Evolutionary conservation across 768 basidiomycete species (phyloP).

Genomic region (Mycena metata): DNA sequence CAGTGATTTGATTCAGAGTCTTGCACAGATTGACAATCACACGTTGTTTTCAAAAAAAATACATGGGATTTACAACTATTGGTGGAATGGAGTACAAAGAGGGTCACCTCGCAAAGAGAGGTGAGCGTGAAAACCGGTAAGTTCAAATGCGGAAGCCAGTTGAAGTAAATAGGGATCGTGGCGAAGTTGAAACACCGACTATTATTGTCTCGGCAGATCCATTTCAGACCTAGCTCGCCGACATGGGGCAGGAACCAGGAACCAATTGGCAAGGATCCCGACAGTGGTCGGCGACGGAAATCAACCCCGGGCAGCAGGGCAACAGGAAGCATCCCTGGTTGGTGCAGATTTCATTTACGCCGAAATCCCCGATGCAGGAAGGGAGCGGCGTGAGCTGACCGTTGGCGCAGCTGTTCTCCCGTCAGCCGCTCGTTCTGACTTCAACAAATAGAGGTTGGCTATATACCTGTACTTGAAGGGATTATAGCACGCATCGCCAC

Average conservation of each 20-base stretch:
- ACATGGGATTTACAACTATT: too few relatives aligned
- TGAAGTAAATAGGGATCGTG: too few relatives aligned
- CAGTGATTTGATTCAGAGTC: too few relatives aligned
- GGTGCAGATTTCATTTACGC: conserved; percentile 19
- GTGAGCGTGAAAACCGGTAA: too few relatives aligned
- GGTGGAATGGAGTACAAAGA: too few relatives aligned
- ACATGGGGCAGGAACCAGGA: conserved; percentile 1
- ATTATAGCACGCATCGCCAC: conserved; percentile 21
- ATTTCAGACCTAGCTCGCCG: too few relatives aligned
- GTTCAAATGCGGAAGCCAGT: too few relatives aligned
- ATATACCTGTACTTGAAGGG: conserved; percentile 29
- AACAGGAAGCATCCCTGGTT: conserved; percentile 20
- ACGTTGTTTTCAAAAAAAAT: too few relatives aligned
- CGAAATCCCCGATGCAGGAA: conserved; percentile 21
- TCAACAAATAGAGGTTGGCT: not conserved
- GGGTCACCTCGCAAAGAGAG: too few relatives aligned
- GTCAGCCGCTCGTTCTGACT: not conserved
- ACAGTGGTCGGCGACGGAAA: conserved; percentile 29
- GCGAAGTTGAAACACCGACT: too few relatives aligned
- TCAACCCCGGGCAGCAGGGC: conserved; percentile 33
- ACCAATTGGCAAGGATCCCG: conserved; percentile 32
- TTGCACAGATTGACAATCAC: too few relatives aligned
- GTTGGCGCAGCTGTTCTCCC: conserved; percentile 19
- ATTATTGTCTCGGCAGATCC: too few relatives aligned
- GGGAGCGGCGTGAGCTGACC: conserved; percentile 1